phyloP scores from a whole-genome alignment of 164 flowering plant genomes.

The Nymphaea colorata region DNA sequence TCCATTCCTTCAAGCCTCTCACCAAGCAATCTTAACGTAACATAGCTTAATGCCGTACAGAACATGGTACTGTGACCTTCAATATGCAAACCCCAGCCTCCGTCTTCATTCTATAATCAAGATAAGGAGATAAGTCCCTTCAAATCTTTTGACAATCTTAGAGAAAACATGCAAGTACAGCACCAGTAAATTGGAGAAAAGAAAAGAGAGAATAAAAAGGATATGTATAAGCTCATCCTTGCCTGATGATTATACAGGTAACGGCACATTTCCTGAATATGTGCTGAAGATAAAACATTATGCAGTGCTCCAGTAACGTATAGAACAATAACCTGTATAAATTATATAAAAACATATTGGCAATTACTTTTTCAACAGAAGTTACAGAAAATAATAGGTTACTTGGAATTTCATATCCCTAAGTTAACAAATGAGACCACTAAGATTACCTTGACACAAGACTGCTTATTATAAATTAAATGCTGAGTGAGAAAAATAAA shows the following conservation, averaged over 20 bases:
- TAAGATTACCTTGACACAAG: not conserved
- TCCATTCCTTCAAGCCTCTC: slow-evolving; percentile 36
- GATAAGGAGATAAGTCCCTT: too few relatives aligned
- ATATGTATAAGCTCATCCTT: not conserved
- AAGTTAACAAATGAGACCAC: not conserved
- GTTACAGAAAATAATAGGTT: not conserved
- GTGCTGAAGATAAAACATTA: slow-evolving; percentile 25
- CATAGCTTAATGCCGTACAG: slow-evolving; percentile 39
- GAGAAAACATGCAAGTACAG: not conserved
- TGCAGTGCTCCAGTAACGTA: slow-evolving; percentile 36
- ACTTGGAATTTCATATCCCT: not conserved
- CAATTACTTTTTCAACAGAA: not conserved
- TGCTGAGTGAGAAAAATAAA: too few relatives aligned
- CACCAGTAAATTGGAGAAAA: not conserved
- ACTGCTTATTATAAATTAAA: too few relatives aligned
- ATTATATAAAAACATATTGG: not conserved
- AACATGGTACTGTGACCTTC: slow-evolving; percentile 74
- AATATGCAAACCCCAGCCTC: slow-evolving; percentile 85
- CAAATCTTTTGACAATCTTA: too few relatives aligned
- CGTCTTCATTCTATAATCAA: slow-evolving; percentile 50
- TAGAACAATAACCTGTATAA: slow-evolving; percentile 38
- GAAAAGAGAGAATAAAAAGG: not conserved
- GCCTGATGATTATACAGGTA: slow-evolving; percentile 71
- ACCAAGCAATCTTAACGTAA: slow-evolving; percentile 50
- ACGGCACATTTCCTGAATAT: slow-evolving; percentile 44